phyloP scores from a whole-genome alignment of 164 flowering plant genomes.

The Dillenia suffruticosa region DNA sequence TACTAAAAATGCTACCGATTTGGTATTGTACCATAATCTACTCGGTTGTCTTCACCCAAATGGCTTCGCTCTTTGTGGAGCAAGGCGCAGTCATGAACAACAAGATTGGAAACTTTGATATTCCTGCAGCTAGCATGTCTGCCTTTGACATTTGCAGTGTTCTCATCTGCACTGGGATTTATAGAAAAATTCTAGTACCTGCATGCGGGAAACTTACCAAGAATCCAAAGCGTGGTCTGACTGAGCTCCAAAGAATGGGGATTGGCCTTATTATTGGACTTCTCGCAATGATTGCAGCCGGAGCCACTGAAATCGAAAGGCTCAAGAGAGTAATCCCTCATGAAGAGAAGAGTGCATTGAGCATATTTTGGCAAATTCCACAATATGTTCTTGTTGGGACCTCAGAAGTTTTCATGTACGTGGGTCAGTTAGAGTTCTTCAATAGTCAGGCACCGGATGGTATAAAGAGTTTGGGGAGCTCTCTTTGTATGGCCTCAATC shows the following conservation, averaged over 20 bases:
- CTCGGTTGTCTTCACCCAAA: conserved; percentile 88
- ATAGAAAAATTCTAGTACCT: conserved; percentile 55
- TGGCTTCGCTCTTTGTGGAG: conserved; percentile 94
- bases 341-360: conserved; percentile 33
- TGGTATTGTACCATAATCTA: conserved; percentile 94
- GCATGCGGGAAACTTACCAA: conserved; percentile 36
- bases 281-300: conserved; percentile 67
- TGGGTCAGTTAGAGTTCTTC: conserved; percentile 85
- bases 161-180: conserved; percentile 53
- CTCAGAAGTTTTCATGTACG: conserved; percentile 90
- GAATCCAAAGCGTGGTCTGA: conserved; percentile 57
- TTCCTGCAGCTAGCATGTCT: conserved; percentile 94
- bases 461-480: conserved; percentile 84
- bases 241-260: conserved; percentile 70
- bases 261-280: conserved; percentile 47
- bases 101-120: conserved; percentile 38
- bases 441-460: conserved; percentile 90
- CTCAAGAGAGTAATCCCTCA: conserved; percentile 22
- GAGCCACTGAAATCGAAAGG: conserved; percentile 38
- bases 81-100: conserved; percentile 82
- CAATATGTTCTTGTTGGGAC: conserved; percentile 76
- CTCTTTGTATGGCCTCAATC: conserved; percentile 92
- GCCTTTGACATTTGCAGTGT: conserved; percentile 80
- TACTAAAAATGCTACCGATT: conserved; percentile 67
- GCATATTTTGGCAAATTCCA: conserved; percentile 61